Percentiles rank a stretch among this genome's conserved stretches.
Evolutionary conservation across 2,329 filamentous ascomycete species (phyloP).

Genomic region (Tolypocladium album): DNA sequence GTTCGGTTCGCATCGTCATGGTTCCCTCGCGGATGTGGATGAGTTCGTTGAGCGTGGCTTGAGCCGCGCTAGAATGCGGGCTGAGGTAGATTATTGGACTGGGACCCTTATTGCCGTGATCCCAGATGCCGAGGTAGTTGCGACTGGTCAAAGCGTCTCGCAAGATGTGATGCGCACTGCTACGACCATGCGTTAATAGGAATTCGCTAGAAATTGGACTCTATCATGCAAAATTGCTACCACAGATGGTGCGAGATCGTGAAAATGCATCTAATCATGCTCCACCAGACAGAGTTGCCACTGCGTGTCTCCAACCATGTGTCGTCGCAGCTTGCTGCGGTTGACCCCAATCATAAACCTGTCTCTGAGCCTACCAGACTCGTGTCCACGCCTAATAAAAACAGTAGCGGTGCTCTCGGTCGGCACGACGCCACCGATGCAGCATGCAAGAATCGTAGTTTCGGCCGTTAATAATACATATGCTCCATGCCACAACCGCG

Average conservation of each 20-base stretch:
- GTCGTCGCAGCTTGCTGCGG: neutral
- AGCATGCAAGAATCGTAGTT: neutral
- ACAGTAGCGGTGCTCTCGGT: slow-evolving; percentile 8
- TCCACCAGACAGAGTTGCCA: neutral
- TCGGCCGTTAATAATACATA: neutral
- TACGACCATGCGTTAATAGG: neutral
- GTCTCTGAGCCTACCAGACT: neutral
- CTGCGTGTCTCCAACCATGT: neutral
- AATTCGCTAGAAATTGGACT: neutral
- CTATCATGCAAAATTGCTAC: neutral
- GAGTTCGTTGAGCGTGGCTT: neutral
- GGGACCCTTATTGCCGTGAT: no score
- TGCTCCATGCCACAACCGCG: slow-evolving; percentile 7
- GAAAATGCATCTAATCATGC: neutral
- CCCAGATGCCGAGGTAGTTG: no score
- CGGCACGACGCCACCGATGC: slow-evolving; percentile 3
- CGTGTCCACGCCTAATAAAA: slow-evolving; percentile 19
- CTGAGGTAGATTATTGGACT: neutral
- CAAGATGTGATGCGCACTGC: neutral
- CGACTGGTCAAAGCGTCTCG: neutral
- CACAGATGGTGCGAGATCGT: neutral
- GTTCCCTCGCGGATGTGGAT: neutral
- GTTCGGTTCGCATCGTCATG: neutral
- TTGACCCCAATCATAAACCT: neutral
- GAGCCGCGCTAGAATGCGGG: neutral